These are phyloP conservation scores for Penicillium mononematosum DNA, from an alignment of 495 filamentous ascomycete genomes.

Conservation along the genomic window DNA sequence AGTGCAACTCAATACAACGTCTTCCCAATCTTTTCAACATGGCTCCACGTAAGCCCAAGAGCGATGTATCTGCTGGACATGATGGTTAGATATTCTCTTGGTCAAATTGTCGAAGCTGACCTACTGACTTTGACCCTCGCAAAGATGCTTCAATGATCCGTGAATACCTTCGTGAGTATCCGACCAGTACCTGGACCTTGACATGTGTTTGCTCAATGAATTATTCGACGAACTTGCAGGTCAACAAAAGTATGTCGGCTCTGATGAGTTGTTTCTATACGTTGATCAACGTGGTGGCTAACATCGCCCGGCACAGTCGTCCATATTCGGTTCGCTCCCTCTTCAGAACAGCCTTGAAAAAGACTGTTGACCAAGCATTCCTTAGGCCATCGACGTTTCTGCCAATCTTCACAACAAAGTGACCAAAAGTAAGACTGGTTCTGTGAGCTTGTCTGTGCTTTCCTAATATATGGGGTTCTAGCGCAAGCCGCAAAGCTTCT, in stretches of 20 bases:
- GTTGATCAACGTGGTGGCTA: neutral
- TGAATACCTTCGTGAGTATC: slow-evolving; percentile 57
- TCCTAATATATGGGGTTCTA: slow-evolving; percentile 20
- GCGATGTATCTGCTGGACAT: slow-evolving; percentile 39
- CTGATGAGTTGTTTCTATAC: neutral
- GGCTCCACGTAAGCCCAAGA: slow-evolving; percentile 54
- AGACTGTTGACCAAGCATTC: neutral
- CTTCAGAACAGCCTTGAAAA: neutral
- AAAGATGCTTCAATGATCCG: slow-evolving; percentile 42
- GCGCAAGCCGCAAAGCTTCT: slow-evolving; percentile 61
- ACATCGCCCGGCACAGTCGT: slow-evolving; percentile 41
- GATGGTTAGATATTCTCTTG: slow-evolving; percentile 36
- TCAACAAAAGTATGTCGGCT: slow-evolving; percentile 53
- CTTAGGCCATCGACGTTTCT: slow-evolving; percentile 61
- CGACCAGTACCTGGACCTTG: neutral
- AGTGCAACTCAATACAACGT: neutral
- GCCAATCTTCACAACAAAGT: slow-evolving; percentile 68
- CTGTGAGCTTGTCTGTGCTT: slow-evolving; percentile 1
- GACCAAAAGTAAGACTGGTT: slow-evolving; percentile 52
- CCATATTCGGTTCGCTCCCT: slow-evolving; percentile 54
- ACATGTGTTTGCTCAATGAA: neutral
- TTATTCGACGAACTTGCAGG: slow-evolving; percentile 30
- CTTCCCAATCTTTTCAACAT: slow-evolving; percentile 24
- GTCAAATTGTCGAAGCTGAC: slow-evolving; percentile 18
- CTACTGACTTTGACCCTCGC: neutral